Percentiles rank a stretch among this genome's conserved stretches.
These are phyloP conservation scores for Picea glauca DNA, from an alignment of 75 land plant species.

Conservation along the genomic window DNA sequence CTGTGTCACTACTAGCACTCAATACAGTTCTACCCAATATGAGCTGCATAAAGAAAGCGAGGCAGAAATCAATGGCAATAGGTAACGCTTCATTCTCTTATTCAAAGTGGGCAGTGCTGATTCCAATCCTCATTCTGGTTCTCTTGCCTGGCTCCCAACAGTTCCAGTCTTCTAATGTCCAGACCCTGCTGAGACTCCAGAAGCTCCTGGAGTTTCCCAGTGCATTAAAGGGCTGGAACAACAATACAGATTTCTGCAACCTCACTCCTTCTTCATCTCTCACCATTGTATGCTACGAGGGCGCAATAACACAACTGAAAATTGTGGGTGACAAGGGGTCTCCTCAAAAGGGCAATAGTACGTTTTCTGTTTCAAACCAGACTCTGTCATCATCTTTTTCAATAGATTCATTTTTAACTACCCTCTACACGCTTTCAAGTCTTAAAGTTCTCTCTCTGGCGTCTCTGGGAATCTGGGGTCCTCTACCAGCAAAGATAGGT, in stretches of 20 bases:
- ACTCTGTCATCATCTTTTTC: conserved; percentile 51
- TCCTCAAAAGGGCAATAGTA: conserved; percentile 14
- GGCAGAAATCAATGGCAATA: conserved; percentile 1
- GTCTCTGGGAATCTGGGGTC: conserved; percentile 71
- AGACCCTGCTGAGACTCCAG: conserved; percentile 44
- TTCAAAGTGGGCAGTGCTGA: not conserved
- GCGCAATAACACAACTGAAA: conserved; percentile 62
- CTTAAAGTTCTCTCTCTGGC: conserved; percentile 69
- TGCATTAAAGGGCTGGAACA: conserved; percentile 34
- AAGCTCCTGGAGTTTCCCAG: conserved; percentile 48
- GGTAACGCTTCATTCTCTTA: not conserved
- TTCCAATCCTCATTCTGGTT: conserved; percentile 19
- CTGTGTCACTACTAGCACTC: no score
- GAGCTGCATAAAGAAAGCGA: no score
- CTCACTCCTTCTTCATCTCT: conserved; percentile 33
- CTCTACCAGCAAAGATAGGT: conserved; percentile 51
- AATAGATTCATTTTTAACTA: conserved; percentile 33
- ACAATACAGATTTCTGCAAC: conserved; percentile 59
- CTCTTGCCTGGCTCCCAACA: conserved; percentile 19
- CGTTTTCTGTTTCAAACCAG: conserved; percentile 6
- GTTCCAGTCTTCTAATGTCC: conserved; percentile 37
- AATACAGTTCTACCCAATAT: no score
- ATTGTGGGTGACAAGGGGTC: conserved; percentile 67
- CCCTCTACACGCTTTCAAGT: conserved; percentile 32
- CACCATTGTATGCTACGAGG: conserved; percentile 66